A percentile compares a stretch with the other conserved stretches of the same genome.
Conservation (phyloP, 2,329 filamentous ascomycete species). For the Endoconidiophora polonica region DNA sequence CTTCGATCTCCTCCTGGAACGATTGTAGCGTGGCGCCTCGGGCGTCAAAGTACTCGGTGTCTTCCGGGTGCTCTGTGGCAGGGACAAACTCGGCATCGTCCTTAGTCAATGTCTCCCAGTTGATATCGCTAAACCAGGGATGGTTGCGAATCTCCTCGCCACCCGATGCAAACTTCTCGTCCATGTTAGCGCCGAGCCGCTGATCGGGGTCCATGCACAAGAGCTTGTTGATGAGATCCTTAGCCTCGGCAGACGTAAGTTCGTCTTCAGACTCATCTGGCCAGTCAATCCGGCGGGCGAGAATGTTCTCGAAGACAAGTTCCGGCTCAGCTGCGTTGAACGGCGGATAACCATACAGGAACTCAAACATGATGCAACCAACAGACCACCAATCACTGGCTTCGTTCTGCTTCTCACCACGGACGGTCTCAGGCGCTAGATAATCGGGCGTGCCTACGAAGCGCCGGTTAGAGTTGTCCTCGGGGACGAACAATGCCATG, state of each 20-base stretch:
- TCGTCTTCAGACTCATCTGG: constrained; percentile 66
- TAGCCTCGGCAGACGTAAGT: constrained; percentile 64
- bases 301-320: constrained; percentile 90
- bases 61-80: constrained; percentile 80
- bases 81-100: constrained; percentile 95
- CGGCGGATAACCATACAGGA: constrained; percentile 80
- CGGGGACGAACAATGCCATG: constrained; percentile 83
- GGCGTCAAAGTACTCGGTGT: constrained; percentile 94
- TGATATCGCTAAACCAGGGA: constrained; percentile 71
- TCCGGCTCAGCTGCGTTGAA: constrained; percentile 86
- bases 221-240: constrained; percentile 84
- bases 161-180: constrained; percentile 67
- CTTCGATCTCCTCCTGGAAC: constrained; percentile 88
- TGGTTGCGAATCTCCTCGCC: constrained; percentile 84
- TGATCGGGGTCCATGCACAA: constrained; percentile 71
- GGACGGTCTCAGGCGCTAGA: constrained; percentile 89
- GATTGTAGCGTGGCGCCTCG: constrained; percentile 81
- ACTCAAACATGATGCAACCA: constrained; percentile 96
- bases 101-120: constrained; percentile 82
- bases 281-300: constrained; percentile 82
- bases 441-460: constrained; percentile 98
- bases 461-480: constrained; percentile 60
- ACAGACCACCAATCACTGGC: constrained; percentile 99
- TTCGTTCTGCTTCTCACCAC: constrained; percentile 86
- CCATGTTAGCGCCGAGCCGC: constrained; percentile 69